Conservation (phyloP, 2,329 filamentous ascomycete species). For the Sporothrix inflata region DNA sequence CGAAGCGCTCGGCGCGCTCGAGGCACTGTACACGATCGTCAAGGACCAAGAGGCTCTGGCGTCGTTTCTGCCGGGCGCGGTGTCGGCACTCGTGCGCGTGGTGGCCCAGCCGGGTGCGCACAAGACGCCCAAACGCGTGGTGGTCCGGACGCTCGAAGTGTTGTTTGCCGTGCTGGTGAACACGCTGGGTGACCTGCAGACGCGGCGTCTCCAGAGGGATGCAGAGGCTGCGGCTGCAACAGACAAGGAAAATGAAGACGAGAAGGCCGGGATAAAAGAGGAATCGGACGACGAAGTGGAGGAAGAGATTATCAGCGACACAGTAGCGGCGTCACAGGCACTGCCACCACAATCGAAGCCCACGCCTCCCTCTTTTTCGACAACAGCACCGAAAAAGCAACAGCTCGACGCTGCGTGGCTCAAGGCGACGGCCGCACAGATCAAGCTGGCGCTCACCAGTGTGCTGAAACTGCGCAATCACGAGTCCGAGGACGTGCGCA, state of each 20-base stretch:
- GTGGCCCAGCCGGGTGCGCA: conserved; percentile 68
- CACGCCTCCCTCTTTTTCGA: neutral
- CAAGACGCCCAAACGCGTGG: conserved; percentile 60
- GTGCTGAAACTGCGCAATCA: conserved; percentile 76
- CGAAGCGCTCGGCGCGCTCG: conserved; percentile 67
- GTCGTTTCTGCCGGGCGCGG: conserved; percentile 83
- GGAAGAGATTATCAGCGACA: conserved; percentile 33
- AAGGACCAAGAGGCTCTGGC: conserved; percentile 75
- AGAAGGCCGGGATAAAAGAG: conserved; percentile 30
- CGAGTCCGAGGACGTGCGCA: conserved; percentile 68
- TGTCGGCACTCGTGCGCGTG: conserved; percentile 78
- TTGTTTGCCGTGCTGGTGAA: conserved; percentile 58
- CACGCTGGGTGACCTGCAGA: conserved; percentile 62
- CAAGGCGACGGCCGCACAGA: conserved; percentile 75
- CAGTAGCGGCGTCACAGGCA: neutral
- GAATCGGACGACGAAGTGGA: conserved; percentile 28
- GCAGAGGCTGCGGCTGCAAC: conserved; percentile 35
- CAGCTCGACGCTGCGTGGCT: conserved; percentile 64
- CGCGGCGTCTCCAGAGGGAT: conserved; percentile 49
- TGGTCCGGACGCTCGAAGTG: conserved; percentile 64
- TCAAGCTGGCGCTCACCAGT: conserved; percentile 79
- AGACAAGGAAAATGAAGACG: conserved; percentile 22
- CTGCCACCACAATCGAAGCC: neutral
- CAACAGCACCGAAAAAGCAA: conserved; percentile 23
- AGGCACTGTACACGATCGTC: conserved; percentile 64